These are phyloP conservation scores for Dalechampia spathulata DNA, from an alignment of 441 rosid genomes.

Conservation along the genomic window DNA sequence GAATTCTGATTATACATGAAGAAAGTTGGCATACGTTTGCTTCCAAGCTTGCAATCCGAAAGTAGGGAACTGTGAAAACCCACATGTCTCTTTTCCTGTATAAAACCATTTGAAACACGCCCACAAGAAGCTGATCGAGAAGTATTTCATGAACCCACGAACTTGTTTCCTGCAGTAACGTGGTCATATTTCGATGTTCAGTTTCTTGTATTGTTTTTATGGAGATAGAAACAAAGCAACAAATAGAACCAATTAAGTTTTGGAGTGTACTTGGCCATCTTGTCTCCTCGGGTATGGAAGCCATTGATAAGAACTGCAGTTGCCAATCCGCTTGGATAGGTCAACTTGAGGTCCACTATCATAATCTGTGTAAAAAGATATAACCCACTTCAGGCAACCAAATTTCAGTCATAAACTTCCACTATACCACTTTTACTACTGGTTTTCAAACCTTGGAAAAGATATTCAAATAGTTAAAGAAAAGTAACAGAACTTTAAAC, in stretches of 20 bases:
- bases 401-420: neutral
- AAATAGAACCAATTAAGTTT: too few species aligned
- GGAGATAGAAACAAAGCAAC: too few species aligned
- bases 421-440: neutral
- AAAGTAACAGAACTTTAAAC: neutral
- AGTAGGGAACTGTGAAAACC: constrained; percentile 80
- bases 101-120: constrained; percentile 95
- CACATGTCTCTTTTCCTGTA: constrained; percentile 56
- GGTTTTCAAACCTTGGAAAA: neutral
- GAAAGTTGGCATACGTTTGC: constrained; percentile 47
- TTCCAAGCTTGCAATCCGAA: constrained; percentile 78
- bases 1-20: constrained; percentile 21
- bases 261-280: constrained; percentile 61
- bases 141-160: constrained; percentile 61
- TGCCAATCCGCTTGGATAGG: constrained; percentile 92
- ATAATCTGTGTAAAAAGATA: constrained; percentile 60
- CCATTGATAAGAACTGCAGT: constrained; percentile 95
- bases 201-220: too few species aligned
- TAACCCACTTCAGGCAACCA: too few species aligned
- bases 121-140: constrained; percentile 85
- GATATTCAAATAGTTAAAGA: too few species aligned
- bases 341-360: constrained; percentile 73
- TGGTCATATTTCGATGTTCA: too few species aligned
- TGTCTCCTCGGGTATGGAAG: constrained; percentile 80
- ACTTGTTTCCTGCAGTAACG: constrained; percentile 73